Percentiles rank a stretch among this genome's conserved stretches.
Evolutionary conservation across 768 basidiomycete species (phyloP).

Genomic region (Flagelloscypha sp.): DNA sequence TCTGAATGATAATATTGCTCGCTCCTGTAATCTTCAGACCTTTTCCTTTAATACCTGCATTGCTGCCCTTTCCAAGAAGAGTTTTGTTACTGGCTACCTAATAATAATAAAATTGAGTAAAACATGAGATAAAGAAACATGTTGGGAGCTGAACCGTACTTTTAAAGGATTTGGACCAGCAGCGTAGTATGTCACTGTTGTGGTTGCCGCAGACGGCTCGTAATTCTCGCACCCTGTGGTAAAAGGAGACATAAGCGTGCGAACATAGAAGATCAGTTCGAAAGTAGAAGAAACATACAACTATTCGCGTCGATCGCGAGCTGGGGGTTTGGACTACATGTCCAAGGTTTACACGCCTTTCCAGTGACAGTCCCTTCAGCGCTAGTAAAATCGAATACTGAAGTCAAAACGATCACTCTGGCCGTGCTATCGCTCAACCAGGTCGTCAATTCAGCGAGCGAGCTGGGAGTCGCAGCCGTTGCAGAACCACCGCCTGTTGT

Average conservation of each 20-base stretch:
- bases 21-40: conserved; percentile 14
- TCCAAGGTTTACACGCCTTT: conserved; percentile 16
- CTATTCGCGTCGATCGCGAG: background rate
- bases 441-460: conserved; percentile 14
- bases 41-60: conserved; percentile 10
- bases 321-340: conserved; percentile 18
- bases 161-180: conserved; percentile 15
- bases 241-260: too few species aligned
- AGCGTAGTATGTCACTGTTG: conserved; percentile 12
- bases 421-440: conserved; percentile 18
- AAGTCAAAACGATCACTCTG: conserved; percentile 16
- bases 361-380: conserved; percentile 15
- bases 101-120: too few species aligned
- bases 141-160: too few species aligned
- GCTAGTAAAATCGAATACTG: conserved; percentile 15
- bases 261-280: too few species aligned
- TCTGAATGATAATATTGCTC: conserved; percentile 20
- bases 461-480: conserved; percentile 14
- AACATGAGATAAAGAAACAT: too few species aligned
- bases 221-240: conserved; percentile 15
- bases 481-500: conserved; percentile 18
- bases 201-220: conserved; percentile 12
- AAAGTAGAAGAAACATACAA: too few species aligned
- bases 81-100: conserved; percentile 22
- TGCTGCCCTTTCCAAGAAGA: conserved; percentile 16